phyloP scores from a whole-genome alignment of 225 moss, liverwort and hornwort genomes.

The Sphagnum tenellum region DNA sequence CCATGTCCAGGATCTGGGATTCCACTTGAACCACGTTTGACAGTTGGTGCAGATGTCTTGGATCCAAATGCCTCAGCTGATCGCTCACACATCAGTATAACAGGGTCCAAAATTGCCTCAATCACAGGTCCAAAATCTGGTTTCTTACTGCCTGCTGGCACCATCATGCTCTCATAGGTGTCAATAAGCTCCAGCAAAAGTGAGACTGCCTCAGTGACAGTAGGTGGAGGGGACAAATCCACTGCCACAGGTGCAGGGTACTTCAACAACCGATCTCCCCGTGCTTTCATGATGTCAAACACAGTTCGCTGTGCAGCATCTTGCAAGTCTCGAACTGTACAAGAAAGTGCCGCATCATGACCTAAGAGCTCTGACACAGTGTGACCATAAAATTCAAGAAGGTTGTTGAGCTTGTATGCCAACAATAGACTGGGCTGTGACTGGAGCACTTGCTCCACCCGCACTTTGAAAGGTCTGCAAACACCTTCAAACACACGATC shows the following conservation, averaged over 20 bases:
- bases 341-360: slow-evolving; percentile 65
- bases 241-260: slow-evolving; percentile 79
- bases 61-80: slow-evolving; percentile 76
- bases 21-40: slow-evolving; percentile 60
- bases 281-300: slow-evolving; percentile 79
- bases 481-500: slow-evolving; percentile 97
- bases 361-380: slow-evolving; percentile 88
- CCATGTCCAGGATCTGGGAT: slow-evolving; percentile 64
- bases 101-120: slow-evolving; percentile 69
- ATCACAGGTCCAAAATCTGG: slow-evolving; percentile 91
- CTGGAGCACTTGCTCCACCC: slow-evolving; percentile 97
- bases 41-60: slow-evolving; percentile 38
- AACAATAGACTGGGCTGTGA: slow-evolving; percentile 87
- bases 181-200: slow-evolving; percentile 83
- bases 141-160: slow-evolving; percentile 75
- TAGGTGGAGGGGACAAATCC: slow-evolving; percentile 86
- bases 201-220: slow-evolving; percentile 77
- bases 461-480: slow-evolving; percentile 94
- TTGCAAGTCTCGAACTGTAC: slow-evolving; percentile 82
- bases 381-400: slow-evolving; percentile 87
- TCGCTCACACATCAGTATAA: slow-evolving; percentile 93
- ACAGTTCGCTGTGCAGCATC: slow-evolving; percentile 91
- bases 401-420: slow-evolving; percentile 92
- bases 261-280: slow-evolving; percentile 76
- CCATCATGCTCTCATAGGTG: slow-evolving; percentile 93